Base-by-base conservation (phyloP, 305 asterid species). In the Ajuga reptans region DNA sequence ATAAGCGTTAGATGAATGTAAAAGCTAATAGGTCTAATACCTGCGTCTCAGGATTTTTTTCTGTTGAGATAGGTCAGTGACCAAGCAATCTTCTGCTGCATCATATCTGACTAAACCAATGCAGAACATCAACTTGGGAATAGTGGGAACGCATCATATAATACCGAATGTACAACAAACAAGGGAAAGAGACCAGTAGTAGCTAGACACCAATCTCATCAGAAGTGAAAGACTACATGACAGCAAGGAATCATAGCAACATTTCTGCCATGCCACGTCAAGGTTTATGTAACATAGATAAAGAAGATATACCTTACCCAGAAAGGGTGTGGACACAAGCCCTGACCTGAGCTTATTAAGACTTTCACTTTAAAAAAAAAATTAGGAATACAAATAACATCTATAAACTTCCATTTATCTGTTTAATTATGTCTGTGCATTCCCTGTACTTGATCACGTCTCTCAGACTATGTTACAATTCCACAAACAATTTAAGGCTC, bases 1-100 rank as follows among this genome's bases (percentile, higher is more conserved):
- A 51, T 24, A 55, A 50, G 6, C 68, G 11, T 21, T 43, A 43
- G n/a, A 18, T 4, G 58, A 58, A 72, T 17, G 53, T 18, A 66
- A 29, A 29, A 59, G 37, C 37, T 29, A 31, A 49, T 52, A n/a
- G n/a, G 64, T 24, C 53, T 65, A 67, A 63, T 87, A 92, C 97
- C 98, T 88, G 55, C 96, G 97, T 86, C 78, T 88, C 10, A 90
- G 86, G 66, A 87, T 78, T 78, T 76, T 88, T 74, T 83, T 86
- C 81, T 82, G 88, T 72, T 78, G 89, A 77, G 96, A 85, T 34
- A 85, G 61, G 73, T 92, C 90, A 61, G 79, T 75, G 52, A 81
- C 76, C 89, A 88, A 65, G 75, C 74, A 71, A 75, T 69, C 85
- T 72, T 78, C 87, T 62, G 71, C 68, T 57, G 96, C 90, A 76